Evolutionary conservation across 805 yeast genomes (phyloP).

Genomic region (Metschnikowia gruessii): DNA sequence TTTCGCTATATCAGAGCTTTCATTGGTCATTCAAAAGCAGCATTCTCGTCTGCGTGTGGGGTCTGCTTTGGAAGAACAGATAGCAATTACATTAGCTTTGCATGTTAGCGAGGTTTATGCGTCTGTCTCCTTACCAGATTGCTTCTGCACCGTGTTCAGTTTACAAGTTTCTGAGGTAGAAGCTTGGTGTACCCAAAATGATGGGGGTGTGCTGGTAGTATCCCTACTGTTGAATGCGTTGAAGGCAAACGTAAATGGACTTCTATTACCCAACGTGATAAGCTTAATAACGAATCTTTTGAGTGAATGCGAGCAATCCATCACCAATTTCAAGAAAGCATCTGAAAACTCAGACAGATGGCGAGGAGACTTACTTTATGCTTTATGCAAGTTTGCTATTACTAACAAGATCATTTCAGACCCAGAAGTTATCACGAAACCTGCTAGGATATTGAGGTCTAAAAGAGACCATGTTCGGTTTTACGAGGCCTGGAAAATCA

Average conservation of each 20-base stretch:
- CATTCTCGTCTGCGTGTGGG: constrained; percentile 11
- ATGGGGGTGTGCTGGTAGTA: constrained; percentile 11
- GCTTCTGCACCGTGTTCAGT: constrained; percentile 13
- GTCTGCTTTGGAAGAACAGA: constrained; percentile 12
- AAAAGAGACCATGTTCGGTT: constrained; percentile 72
- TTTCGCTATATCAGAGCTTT: constrained; percentile 34
- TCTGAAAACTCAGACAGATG: constrained; percentile 14
- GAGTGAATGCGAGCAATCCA: constrained; percentile 17
- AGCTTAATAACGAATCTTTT: constrained; percentile 17
- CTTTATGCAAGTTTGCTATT: constrained; percentile 38
- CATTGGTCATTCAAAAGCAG: constrained; percentile 30
- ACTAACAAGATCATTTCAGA: constrained; percentile 63
- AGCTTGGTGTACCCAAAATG: constrained; percentile 31
- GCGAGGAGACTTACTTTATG: constrained; percentile 41
- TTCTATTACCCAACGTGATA: constrained; percentile 25
- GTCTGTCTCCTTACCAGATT: constrained; percentile 25
- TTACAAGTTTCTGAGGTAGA: constrained; percentile 32
- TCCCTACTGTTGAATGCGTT: constrained; percentile 11
- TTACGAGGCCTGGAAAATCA: constrained; percentile 83
- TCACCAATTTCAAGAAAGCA: constrained; percentile 19
- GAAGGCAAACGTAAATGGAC: constrained; percentile 20
- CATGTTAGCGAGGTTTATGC: constrained; percentile 30
- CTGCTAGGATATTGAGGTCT: constrained; percentile 75
- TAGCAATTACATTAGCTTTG: constrained; percentile 25
- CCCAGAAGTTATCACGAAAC: constrained; percentile 86